A percentile compares a stretch with the other conserved stretches of the same genome.
These are phyloP conservation scores for Chrysoporthe austroafricana DNA, from an alignment of 2,329 filamentous ascomycete genomes.

Conservation along the genomic window DNA sequence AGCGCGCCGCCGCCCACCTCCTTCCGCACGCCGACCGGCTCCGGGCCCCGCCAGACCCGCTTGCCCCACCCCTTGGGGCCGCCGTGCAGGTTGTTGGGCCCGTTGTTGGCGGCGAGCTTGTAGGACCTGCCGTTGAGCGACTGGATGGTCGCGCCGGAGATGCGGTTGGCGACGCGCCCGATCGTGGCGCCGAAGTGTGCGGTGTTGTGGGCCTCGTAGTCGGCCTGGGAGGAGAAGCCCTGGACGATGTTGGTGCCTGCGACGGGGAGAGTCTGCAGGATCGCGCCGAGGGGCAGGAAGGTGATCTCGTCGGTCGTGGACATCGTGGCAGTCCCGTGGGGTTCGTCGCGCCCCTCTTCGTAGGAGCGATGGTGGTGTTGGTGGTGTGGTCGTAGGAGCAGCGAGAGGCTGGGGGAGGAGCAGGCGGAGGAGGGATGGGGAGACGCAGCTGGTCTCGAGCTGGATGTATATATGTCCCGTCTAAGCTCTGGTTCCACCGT, in stretches of 20 bases:
- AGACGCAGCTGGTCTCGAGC: too few relatives aligned
- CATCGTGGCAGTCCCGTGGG: slow-evolving; percentile 37
- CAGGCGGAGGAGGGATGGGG: too few relatives aligned
- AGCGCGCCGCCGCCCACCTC: slow-evolving; percentile 46
- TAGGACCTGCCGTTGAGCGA: slow-evolving; percentile 74
- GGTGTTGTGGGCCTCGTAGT: slow-evolving; percentile 75
- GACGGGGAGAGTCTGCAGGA: slow-evolving; percentile 80
- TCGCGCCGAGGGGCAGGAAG: slow-evolving; percentile 77
- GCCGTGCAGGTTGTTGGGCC: slow-evolving; percentile 75
- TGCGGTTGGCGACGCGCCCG: slow-evolving; percentile 81
- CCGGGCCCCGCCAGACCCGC: slow-evolving; percentile 74
- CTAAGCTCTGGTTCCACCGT: neutral
- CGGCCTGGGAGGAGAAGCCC: slow-evolving; percentile 74
- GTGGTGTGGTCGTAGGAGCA: neutral
- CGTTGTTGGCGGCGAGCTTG: slow-evolving; percentile 74
- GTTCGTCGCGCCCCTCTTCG: too few relatives aligned
- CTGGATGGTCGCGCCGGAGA: slow-evolving; percentile 71
- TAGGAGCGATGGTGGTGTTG: neutral
- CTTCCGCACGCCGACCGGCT: slow-evolving; percentile 54
- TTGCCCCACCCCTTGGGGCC: slow-evolving; percentile 80
- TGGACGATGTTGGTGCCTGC: slow-evolving; percentile 85
- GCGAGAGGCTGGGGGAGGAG: too few relatives aligned
- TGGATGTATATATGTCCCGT: neutral
- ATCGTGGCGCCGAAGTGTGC: slow-evolving; percentile 94
- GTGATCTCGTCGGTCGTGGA: slow-evolving; percentile 54